Evolutionary conservation across 2,329 filamentous ascomycete genomes (phyloP), one percentile per base, ranked within the genome.

Genomic region (Hypoxylon sp.): DNA sequence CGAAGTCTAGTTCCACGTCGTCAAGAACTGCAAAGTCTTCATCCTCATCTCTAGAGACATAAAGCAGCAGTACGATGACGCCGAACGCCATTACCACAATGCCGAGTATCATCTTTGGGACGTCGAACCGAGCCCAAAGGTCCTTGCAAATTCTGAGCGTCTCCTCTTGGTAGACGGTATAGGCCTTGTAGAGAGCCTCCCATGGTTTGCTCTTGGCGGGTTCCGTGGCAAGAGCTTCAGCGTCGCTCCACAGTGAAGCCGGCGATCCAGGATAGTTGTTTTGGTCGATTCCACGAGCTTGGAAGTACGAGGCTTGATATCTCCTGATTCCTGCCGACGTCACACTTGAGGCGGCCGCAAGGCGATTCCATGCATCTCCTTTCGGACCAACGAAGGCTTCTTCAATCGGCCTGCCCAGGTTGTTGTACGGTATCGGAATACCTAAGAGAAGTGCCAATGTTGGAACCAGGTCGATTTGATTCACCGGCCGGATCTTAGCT

Each of bases 381-480:
- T 83, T 81, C 1, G 78, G 75, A 1, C 91, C 90, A 15, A 88
- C 82, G 74, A 99, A 99, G 2, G 92, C 93, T 75, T 99, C 95
- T 65, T 96, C 91, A 60, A 99, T 97, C 0, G 95, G 95, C 5
- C 85, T 87, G 47, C 95, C 95, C 5, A 99, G 83, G 71, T 95
- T 99, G 74, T 98, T 99, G 79, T 92, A 99, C 0, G 95, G 95
- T 59, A 99, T 93, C 0, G 95, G 94, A 59, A 97, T 83, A 7
- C 95, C 95, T 1, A 99, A 80, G 0, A 99, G 82, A 29, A 99
- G 80, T 0, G 94, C 88, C 24, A 99, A 76, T 0, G 95, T 99
- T 3, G 95, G 94, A 2, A 99, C 95, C 10, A 99, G 83, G 73
- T 99, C 95, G 64, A 99, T 99, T 75, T 99, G 95, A 58, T 86